Evolutionary conservation across 352 stramenopile species (phyloP), one percentile per base, ranked within the genome.

Genomic region (Globisporangium nunn): DNA sequence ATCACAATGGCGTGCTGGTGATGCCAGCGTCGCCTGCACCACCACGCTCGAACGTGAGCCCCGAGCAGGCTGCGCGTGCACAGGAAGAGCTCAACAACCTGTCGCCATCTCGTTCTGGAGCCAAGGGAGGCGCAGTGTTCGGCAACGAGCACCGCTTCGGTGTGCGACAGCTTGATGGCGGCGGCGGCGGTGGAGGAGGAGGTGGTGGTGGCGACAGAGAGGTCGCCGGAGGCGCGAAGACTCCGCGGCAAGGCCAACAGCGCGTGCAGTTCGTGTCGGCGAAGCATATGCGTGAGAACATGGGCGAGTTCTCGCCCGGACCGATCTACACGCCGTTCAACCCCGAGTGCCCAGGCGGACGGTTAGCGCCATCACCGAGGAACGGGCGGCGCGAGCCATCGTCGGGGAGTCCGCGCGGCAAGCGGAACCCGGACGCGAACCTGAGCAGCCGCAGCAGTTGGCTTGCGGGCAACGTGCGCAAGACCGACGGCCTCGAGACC

Each of bases 271-370:
- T 88, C 56, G 77, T 91, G 40, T 91, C 83, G 18, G 56, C 75
- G 6, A 79, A 78, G 31, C 83, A 93, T 62, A 86, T 72, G 14
- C 81, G 83, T 29, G 83, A 93, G 51, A 93, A 93, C 55, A 91
- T 93, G 81, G 83, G 67, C 67, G 83, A 91, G 70, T 93, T 91
- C 60, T 93, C 83, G 8, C 83, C 83, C 37, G 83, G 83, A 2
- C 83, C 83, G 28, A 93, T 93, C 63, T 93, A 93, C 65, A 63
- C 69, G 18, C 78, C 81, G 43, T 82, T 78, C 55, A 87, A 88
- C 15, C 83, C 83, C 2, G 71, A 88, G n/a, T 80, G 66, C 12
- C 67, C 81, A 10, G 83, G 83, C 15, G 83, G 81, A 0, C 66
- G 81, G 17, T 59, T 93, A 2, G 83, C 78, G 3, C 81, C 83